Evolutionary conservation across 371 early-diverging fungal genomes (phyloP).

Genomic region (Spraguea lophii): DNA sequence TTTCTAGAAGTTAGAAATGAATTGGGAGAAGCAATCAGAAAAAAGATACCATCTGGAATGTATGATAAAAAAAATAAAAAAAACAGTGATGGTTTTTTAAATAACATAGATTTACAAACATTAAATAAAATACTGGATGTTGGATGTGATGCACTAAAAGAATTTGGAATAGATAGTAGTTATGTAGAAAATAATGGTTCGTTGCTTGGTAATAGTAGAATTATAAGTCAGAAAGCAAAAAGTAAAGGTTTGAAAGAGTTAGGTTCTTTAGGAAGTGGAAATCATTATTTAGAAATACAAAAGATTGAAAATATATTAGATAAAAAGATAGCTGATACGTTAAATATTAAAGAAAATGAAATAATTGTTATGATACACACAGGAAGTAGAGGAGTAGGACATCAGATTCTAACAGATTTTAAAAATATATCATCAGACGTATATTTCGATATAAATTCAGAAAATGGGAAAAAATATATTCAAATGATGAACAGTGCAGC

Average conservation of each 20-base stretch:
- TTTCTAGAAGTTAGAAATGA: not conserved
- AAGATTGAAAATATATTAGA: conserved; percentile 36
- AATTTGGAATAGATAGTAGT: not conserved
- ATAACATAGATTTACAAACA: not conserved
- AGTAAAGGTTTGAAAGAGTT: conserved; percentile 30
- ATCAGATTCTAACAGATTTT: conserved; percentile 22
- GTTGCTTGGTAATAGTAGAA: conserved; percentile 9
- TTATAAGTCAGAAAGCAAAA: conserved; percentile 32
- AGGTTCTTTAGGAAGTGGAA: conserved; percentile 44
- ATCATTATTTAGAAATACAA: conserved; percentile 47
- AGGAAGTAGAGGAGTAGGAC: conserved; percentile 44
- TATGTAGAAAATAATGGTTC: conserved; percentile 36
- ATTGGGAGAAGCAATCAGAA: conserved; percentile 9
- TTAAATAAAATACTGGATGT: not conserved
- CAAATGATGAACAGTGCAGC: conserved; percentile 27
- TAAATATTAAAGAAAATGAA: conserved; percentile 26
- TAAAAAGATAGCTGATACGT: conserved; percentile 8
- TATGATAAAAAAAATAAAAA: conserved; percentile 6
- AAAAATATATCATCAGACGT: not conserved
- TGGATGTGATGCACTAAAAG: not conserved
- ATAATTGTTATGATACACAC: conserved; percentile 41
- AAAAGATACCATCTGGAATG: conserved; percentile 19
- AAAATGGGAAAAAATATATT: conserved; percentile 24
- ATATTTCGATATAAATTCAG: not conserved
- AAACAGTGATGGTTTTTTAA: not conserved